A percentile compares a stretch with the other conserved stretches of the same genome.
phyloP scores from a whole-genome alignment of 2,329 filamentous ascomycete species.

The Stachybotrys chlorohalonatus region DNA sequence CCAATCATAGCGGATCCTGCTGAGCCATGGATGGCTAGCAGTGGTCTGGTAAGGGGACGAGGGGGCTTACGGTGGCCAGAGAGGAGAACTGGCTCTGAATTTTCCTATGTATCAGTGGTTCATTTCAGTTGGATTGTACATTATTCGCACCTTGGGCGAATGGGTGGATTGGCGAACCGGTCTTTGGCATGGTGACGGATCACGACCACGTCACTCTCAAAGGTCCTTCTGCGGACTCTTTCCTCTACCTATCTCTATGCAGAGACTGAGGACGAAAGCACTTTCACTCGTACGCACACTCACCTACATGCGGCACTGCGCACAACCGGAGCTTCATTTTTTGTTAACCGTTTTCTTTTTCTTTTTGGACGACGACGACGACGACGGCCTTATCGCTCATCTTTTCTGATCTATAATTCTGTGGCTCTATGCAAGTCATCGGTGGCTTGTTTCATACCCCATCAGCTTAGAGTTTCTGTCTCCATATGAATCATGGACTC shows the following conservation, averaged over 20 bases:
- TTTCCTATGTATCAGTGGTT: conserved; percentile 17
- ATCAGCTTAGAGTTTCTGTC: conserved; percentile 21
- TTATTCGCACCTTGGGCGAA: conserved; percentile 30
- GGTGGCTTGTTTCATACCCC: conserved; percentile 17
- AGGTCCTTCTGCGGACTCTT: conserved; percentile 3
- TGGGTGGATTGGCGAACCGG: conserved; percentile 23
- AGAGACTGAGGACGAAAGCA: conserved; percentile 8
- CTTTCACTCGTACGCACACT: conserved; percentile 8
- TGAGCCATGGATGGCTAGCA: conserved; percentile 9
- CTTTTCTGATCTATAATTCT: conserved; percentile 6
- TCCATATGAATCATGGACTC: conserved; percentile 16
- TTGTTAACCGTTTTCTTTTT: conserved; percentile 1
- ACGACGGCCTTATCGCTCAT: conserved; percentile 6
- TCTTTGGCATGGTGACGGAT: conserved; percentile 19
- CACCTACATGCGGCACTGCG: conserved; percentile 2
- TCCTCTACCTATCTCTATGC: not conserved
- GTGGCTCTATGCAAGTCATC: conserved; percentile 6
- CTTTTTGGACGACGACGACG: conserved; percentile 2
- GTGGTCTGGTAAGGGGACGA: conserved; percentile 13
- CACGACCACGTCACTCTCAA: conserved; percentile 11
- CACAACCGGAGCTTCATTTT: not conserved
- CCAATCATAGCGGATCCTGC: conserved; percentile 19
- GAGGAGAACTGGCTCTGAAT: conserved; percentile 12
- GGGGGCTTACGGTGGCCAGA: conserved; percentile 6
- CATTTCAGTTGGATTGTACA: conserved; percentile 32